Conservation (phyloP, 1,284 basidiomycete genomes). For the Omphalotus olearius region DNA sequence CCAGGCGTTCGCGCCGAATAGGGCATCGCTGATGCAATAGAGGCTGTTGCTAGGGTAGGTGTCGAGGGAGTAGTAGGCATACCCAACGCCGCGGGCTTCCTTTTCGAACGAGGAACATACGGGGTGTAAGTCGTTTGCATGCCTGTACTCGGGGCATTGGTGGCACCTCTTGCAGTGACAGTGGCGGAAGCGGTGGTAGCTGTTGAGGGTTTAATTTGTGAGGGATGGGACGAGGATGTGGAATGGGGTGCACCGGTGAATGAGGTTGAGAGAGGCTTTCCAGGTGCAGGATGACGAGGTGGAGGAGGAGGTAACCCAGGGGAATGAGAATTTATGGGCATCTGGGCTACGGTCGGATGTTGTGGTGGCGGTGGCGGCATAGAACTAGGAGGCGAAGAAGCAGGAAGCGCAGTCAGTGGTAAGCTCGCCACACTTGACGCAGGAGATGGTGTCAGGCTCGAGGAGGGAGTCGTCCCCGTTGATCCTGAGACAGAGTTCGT, state of each 20-base stretch:
- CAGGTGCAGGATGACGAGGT: slow-evolving; percentile 45
- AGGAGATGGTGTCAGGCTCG: slow-evolving; percentile 8
- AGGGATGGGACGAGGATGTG: slow-evolving; percentile 4
- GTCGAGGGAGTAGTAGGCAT: slow-evolving; percentile 28
- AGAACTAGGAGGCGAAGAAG: slow-evolving; percentile 3
- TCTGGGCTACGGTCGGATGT: neutral
- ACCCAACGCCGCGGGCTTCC: slow-evolving; percentile 30
- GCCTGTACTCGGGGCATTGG: slow-evolving; percentile 26
- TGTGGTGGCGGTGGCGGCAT: slow-evolving; percentile 30
- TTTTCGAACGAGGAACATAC: slow-evolving; percentile 66
- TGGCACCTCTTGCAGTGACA: neutral
- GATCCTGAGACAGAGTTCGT: neutral
- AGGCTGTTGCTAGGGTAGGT: neutral
- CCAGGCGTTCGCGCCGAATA: neutral
- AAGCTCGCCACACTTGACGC: slow-evolving; percentile 9
- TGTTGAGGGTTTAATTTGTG: slow-evolving; percentile 16
- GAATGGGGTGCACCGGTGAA: neutral
- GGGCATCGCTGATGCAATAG: neutral
- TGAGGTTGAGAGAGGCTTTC: neutral
- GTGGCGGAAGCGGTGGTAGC: neutral
- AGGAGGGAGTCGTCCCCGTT: neutral
- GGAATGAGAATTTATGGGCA: slow-evolving; percentile 20
- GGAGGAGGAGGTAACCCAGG: slow-evolving; percentile 42
- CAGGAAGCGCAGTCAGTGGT: neutral
- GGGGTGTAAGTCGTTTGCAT: slow-evolving; percentile 77